Percentiles rank a stretch among this genome's conserved stretches.
These are phyloP conservation scores for Phytopythium cucurbitacearum DNA, from an alignment of 352 stramenopile species.

Conservation along the genomic window DNA sequence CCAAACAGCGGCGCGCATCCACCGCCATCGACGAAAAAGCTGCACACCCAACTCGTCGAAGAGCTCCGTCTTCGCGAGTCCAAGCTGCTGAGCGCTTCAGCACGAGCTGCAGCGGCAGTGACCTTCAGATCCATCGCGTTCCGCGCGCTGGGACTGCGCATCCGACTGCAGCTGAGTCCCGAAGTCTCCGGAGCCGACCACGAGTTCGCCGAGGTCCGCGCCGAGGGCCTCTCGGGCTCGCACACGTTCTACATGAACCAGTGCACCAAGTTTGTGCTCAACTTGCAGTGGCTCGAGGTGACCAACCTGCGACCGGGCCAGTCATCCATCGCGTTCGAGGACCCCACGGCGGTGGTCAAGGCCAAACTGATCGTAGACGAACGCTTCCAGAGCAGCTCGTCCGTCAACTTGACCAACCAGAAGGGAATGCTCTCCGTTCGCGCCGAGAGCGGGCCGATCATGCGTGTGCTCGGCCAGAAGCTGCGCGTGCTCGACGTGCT, in stretches of 20 bases:
- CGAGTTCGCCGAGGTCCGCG: slow-evolving; percentile 73
- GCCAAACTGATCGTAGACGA: slow-evolving; percentile 64
- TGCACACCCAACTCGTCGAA: slow-evolving; percentile 57
- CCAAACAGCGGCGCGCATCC: slow-evolving; percentile 3
- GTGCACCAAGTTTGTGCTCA: slow-evolving; percentile 70
- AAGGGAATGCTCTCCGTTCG: slow-evolving; percentile 75
- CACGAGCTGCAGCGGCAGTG: slow-evolving; percentile 15
- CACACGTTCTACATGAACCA: slow-evolving; percentile 72
- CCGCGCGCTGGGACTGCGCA: slow-evolving; percentile 47
- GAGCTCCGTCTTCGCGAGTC: slow-evolving; percentile 60
- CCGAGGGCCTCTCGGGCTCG: slow-evolving; percentile 50
- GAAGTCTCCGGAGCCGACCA: slow-evolving; percentile 53
- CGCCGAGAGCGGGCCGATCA: slow-evolving; percentile 65
- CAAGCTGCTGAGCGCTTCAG: slow-evolving; percentile 32
- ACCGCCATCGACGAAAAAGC: slow-evolving; percentile 41
- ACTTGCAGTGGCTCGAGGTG: slow-evolving; percentile 80
- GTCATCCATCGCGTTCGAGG: slow-evolving; percentile 72
- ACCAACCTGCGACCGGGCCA: slow-evolving; percentile 72
- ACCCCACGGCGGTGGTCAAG: slow-evolving; percentile 67
- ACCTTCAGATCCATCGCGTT: slow-evolving; percentile 73
- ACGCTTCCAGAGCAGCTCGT: slow-evolving; percentile 31
- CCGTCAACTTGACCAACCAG: slow-evolving; percentile 28
- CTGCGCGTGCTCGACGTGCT: slow-evolving; percentile 70
- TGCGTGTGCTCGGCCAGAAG: slow-evolving; percentile 61
- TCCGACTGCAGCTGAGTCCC: slow-evolving; percentile 51